Evolutionary conservation across 2,329 filamentous ascomycete species (phyloP).

Genomic region (Claviceps pusilla): DNA sequence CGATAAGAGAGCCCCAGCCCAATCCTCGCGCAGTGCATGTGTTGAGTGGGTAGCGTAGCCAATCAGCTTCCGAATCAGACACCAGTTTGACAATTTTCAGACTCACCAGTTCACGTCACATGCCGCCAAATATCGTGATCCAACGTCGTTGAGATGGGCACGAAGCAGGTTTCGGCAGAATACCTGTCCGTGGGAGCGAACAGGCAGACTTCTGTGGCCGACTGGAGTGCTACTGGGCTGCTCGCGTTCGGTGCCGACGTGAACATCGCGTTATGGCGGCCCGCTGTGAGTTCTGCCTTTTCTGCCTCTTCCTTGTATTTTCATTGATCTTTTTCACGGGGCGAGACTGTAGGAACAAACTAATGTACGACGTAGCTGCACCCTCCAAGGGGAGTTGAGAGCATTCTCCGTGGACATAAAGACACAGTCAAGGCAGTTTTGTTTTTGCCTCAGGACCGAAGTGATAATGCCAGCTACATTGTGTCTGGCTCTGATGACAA

Average conservation of each 20-base stretch:
- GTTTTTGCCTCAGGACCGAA: constrained; percentile 45
- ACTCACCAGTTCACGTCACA: constrained; percentile 11
- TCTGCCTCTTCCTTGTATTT: background rate
- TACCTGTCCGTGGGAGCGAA: constrained; percentile 74
- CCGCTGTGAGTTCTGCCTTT: constrained; percentile 40
- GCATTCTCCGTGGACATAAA: constrained; percentile 59
- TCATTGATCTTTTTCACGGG: background rate
- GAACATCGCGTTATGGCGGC: constrained; percentile 80
- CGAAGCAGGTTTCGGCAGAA: constrained; percentile 22
- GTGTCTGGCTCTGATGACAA: constrained; percentile 74
- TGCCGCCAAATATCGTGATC: constrained; percentile 2
- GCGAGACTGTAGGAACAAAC: background rate
- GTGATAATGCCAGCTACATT: constrained; percentile 39
- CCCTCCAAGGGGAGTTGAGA: constrained; percentile 41
- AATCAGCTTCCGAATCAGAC: constrained; percentile 20
- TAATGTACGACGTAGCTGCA: constrained; percentile 16
- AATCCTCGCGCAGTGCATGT: too few species aligned
- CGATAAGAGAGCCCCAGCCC: constrained; percentile 2
- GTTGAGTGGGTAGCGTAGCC: constrained; percentile 11
- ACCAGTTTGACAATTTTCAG: constrained; percentile 18
- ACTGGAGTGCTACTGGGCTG: constrained; percentile 63
- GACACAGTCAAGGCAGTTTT: constrained; percentile 71
- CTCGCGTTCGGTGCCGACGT: constrained; percentile 82
- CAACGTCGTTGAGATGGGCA: constrained; percentile 13
- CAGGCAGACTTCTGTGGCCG: constrained; percentile 73